Evolutionary conservation across 345 rosid genomes (phyloP).

Genomic region (Gossypium turneri): DNA sequence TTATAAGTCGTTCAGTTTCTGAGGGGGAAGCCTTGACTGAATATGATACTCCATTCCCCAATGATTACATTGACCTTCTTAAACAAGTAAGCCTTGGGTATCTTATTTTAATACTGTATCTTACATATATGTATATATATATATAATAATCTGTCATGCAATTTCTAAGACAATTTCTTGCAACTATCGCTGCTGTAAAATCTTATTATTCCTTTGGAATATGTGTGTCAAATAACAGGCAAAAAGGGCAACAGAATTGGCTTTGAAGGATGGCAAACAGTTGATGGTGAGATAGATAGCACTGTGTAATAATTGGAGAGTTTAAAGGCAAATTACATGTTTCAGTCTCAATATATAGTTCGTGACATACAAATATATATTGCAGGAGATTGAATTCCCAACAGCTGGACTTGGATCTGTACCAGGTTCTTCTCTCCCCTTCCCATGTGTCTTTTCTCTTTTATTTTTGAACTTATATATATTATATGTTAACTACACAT

Average conservation of each 20-base stretch:
- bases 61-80: slow-evolving; percentile 63
- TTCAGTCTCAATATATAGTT: slow-evolving; percentile 14
- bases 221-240: slow-evolving; percentile 44
- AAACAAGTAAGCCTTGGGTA: slow-evolving; percentile 47
- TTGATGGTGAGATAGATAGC: slow-evolving; percentile 59
- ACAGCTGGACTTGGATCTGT: slow-evolving; percentile 91
- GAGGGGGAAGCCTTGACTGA: slow-evolving; percentile 35
- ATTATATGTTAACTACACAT: neutral
- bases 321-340: neutral
- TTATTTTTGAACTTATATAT: neutral
- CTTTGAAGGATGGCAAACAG: slow-evolving; percentile 57
- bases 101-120: neutral
- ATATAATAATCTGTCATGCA: too few relatives aligned
- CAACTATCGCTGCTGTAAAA: neutral
- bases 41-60: slow-evolving; percentile 58
- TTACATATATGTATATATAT: too few relatives aligned
- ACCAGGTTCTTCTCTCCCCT: slow-evolving; percentile 48
- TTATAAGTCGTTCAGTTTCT: slow-evolving; percentile 26
- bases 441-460: neutral
- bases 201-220: slow-evolving; percentile 9
- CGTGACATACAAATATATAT: slow-evolving; percentile 27
- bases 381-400: slow-evolving; percentile 95
- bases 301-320: slow-evolving; percentile 13
- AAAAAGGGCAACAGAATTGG: slow-evolving; percentile 61
- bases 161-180: neutral